Conservation (phyloP, 75 land plant genomes). For the Selaginella moellendorffii region DNA sequence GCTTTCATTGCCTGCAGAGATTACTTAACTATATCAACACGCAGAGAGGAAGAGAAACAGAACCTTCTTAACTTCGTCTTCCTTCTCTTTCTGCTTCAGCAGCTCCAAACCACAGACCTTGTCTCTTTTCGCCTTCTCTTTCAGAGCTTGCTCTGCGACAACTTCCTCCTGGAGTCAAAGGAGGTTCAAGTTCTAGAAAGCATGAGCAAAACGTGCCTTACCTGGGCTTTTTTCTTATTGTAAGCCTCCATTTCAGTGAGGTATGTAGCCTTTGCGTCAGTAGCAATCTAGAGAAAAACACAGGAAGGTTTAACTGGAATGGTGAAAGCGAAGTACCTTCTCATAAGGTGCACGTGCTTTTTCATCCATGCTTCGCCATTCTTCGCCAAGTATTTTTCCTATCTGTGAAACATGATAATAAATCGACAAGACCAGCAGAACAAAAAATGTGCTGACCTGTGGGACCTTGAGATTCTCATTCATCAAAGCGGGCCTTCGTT, state of each 20-base stretch:
- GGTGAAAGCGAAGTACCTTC: constrained; percentile 31
- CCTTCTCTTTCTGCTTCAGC: not conserved
- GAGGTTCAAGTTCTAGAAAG: too few species aligned
- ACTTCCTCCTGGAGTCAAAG: too few species aligned
- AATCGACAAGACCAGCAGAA: not conserved
- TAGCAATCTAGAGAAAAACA: not conserved
- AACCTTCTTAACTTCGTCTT: not conserved
- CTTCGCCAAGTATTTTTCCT: constrained; percentile 63
- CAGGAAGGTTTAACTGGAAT: not conserved
- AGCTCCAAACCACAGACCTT: not conserved
- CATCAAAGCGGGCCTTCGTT: constrained; percentile 45
- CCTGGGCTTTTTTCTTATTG: constrained; percentile 59
- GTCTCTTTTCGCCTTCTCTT: too few species aligned
- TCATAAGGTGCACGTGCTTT: constrained; percentile 51
- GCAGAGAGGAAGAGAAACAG: not conserved
- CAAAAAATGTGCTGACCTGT: constrained; percentile 28
- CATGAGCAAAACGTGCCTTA: too few species aligned
- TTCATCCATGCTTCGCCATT: constrained; percentile 65
- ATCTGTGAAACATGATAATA: constrained; percentile 20
- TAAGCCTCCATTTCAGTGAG: constrained; percentile 53
- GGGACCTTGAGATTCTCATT: constrained; percentile 35
- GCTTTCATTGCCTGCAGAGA: not conserved
- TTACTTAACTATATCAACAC: not conserved
- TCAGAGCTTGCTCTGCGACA: too few species aligned
- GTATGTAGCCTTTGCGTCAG: constrained; percentile 46